These are phyloP conservation scores for Paracamarosporium sp. DNA, from an alignment of 2,329 filamentous ascomycete genomes.

Conservation along the genomic window DNA sequence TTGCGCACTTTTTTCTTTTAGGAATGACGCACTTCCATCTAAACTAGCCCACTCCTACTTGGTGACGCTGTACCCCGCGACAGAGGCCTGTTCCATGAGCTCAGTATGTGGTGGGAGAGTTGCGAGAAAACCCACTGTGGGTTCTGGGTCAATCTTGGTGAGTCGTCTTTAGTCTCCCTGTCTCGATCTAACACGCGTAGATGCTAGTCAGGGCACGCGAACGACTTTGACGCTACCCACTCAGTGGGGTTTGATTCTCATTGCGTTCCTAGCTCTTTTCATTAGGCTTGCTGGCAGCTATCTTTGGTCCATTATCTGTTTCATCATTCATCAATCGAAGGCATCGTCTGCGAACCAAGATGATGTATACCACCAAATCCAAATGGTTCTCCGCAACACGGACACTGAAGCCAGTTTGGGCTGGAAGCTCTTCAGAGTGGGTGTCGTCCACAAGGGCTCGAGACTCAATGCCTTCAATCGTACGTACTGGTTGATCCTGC, in stretches of 20 bases:
- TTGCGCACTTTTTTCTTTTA: neutral
- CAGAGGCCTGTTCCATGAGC: neutral
- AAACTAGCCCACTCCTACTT: neutral
- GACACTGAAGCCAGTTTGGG: slow-evolving; percentile 12
- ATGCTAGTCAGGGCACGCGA: neutral
- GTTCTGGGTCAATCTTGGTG: slow-evolving; percentile 19
- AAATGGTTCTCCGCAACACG: slow-evolving; percentile 18
- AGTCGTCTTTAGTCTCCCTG: neutral
- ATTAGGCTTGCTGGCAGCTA: slow-evolving; percentile 4
- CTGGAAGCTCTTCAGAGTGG: slow-evolving; percentile 11
- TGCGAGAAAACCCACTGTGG: slow-evolving; percentile 15
- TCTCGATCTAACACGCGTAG: slow-evolving; percentile 8
- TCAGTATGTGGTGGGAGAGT: slow-evolving; percentile 17
- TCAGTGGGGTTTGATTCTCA: slow-evolving; percentile 11
- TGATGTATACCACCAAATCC: slow-evolving; percentile 21
- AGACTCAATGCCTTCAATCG: slow-evolving; percentile 11
- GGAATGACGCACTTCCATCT: neutral
- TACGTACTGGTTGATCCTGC: slow-evolving; percentile 5
- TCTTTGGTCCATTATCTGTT: slow-evolving; percentile 13
- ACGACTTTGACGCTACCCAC: slow-evolving; percentile 12
- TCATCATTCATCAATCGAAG: slow-evolving; percentile 14
- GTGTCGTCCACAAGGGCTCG: slow-evolving; percentile 12
- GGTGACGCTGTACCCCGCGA: neutral
- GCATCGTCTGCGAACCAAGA: slow-evolving; percentile 12
- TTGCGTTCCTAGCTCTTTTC: slow-evolving; percentile 7